Conservation (phyloP, 371 early-diverging fungal species). For the Mortierella sp. region DNA sequence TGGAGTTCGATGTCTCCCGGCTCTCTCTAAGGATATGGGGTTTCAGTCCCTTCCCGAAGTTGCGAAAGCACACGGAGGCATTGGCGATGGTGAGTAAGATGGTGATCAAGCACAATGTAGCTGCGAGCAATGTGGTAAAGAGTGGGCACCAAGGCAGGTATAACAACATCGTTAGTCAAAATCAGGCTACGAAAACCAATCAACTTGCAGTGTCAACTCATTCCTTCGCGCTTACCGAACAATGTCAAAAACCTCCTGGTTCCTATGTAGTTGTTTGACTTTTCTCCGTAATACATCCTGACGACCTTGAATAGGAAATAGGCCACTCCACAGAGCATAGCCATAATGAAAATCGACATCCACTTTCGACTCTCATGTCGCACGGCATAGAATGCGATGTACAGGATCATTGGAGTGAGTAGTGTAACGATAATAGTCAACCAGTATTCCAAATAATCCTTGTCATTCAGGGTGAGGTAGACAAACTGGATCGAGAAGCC, state of each 20-base stretch:
- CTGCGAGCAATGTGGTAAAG: conserved; percentile 39
- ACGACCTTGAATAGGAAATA: conserved; percentile 91
- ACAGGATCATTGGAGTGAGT: conserved; percentile 73
- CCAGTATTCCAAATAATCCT: conserved; percentile 68
- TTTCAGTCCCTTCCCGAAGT: conserved; percentile 88
- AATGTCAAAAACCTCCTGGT: conserved; percentile 88
- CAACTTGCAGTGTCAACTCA: background rate
- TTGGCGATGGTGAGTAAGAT: conserved; percentile 78
- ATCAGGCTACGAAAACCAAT: background rate
- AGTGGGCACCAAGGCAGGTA: no score
- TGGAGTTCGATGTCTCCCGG: conserved; percentile 11
- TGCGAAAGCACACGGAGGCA: conserved; percentile 75
- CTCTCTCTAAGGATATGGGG: conserved; percentile 26
- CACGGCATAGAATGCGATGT: conserved; percentile 83
- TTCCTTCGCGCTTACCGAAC: conserved; percentile 69
- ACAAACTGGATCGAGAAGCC: conserved; percentile 91
- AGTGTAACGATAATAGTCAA: conserved; percentile 86
- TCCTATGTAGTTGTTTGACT: conserved; percentile 67
- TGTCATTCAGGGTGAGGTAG: conserved; percentile 70
- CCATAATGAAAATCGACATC: conserved; percentile 75
- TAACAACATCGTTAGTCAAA: background rate
- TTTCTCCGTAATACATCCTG: conserved; percentile 76
- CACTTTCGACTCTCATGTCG: conserved; percentile 70
- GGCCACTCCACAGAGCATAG: conserved; percentile 75
- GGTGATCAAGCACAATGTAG: conserved; percentile 70